Conservation (phyloP, 2,329 filamentous ascomycete genomes). For the Pezicula neosporulosa region DNA sequence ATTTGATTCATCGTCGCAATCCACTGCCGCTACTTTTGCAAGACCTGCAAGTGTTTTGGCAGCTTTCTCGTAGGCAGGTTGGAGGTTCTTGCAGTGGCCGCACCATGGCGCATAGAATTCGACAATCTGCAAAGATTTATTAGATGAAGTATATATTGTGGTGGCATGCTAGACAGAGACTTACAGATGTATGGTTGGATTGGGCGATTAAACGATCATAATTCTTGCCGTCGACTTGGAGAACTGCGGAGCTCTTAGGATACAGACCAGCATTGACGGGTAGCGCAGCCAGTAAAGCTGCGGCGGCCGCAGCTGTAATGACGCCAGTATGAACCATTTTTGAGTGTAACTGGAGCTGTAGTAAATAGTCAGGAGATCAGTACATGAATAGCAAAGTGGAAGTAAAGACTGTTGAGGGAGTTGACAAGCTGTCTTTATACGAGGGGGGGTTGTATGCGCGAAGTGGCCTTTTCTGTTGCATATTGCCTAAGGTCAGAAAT, state of each 20-base stretch:
- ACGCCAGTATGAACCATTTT: slow-evolving; percentile 52
- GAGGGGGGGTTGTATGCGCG: slow-evolving; percentile 1
- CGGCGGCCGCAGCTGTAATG: slow-evolving; percentile 49
- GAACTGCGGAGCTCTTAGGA: slow-evolving; percentile 78
- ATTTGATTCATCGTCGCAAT: slow-evolving; percentile 93
- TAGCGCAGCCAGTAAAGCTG: slow-evolving; percentile 62
- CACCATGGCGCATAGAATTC: slow-evolving; percentile 99
- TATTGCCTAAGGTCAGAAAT: slow-evolving; percentile 9
- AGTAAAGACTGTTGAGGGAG: slow-evolving; percentile 2
- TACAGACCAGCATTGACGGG: slow-evolving; percentile 73
- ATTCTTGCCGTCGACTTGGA: slow-evolving; percentile 75
- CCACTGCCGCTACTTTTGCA: slow-evolving; percentile 89
- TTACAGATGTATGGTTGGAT: slow-evolving; percentile 88
- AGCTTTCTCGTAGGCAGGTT: slow-evolving; percentile 92
- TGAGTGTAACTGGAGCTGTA: slow-evolving; percentile 21
- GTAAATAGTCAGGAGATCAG: slow-evolving; percentile 14
- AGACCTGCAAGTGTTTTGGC: slow-evolving; percentile 86
- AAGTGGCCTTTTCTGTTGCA: slow-evolving; percentile 18
- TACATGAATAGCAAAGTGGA: slow-evolving; percentile 11
- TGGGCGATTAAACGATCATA: slow-evolving; percentile 81
- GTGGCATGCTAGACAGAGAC: slow-evolving; percentile 25
- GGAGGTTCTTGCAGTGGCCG: slow-evolving; percentile 93
- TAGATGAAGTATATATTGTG: slow-evolving; percentile 9
- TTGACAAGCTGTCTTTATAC: slow-evolving; percentile 18
- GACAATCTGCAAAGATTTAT: slow-evolving; percentile 43